phyloP scores from a whole-genome alignment of 2,329 filamentous ascomycete genomes.

The Cladorrhinum sp. region DNA sequence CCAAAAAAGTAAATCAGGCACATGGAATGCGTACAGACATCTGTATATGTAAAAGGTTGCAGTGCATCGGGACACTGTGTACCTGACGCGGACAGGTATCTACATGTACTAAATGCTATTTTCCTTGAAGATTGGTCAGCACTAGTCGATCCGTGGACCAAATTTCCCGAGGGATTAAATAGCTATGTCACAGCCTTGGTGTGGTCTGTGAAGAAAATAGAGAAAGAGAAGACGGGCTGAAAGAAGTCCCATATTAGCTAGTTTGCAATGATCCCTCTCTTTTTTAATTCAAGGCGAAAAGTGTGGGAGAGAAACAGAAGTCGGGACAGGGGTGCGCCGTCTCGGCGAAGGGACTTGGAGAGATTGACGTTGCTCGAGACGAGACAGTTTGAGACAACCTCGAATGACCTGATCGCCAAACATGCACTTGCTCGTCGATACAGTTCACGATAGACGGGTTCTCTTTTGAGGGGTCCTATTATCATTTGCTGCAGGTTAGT shows the following conservation, averaged over 20 bases:
- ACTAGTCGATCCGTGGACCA: neutral
- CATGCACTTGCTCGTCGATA: neutral
- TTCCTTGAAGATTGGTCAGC: neutral
- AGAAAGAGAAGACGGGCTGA: no score
- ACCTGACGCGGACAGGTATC: neutral
- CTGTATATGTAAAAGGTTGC: neutral
- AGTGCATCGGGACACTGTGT: neutral
- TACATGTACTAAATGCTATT: neutral
- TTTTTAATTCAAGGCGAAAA: no score
- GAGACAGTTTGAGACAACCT: neutral
- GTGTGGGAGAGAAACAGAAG: neutral
- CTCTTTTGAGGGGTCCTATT: neutral
- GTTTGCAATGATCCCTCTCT: neutral
- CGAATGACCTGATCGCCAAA: neutral
- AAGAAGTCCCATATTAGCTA: neutral
- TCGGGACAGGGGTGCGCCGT: neutral
- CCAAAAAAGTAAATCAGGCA: no score
- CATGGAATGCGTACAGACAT: no score
- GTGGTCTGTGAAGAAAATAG: neutral
- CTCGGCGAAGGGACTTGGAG: no score
- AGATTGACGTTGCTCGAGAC: neutral
- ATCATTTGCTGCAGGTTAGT: neutral
- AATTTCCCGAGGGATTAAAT: neutral
- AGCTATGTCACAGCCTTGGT: neutral
- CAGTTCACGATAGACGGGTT: neutral